These are phyloP conservation scores for Mortierella sp. DNA, from an alignment of 371 early-diverging fungal genomes.

Conservation along the genomic window DNA sequence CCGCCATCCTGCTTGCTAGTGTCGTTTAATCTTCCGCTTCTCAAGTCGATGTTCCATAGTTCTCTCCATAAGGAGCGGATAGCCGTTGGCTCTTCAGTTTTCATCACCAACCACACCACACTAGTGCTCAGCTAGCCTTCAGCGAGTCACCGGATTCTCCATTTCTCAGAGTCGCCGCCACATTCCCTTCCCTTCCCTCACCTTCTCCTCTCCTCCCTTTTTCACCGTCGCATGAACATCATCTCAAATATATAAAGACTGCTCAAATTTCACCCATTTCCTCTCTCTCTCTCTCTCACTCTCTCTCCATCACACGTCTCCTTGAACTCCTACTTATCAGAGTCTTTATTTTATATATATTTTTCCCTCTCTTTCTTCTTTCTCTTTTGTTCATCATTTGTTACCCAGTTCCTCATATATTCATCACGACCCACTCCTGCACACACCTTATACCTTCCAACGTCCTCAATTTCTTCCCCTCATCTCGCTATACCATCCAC, in stretches of 20 bases:
- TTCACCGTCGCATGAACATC: not conserved
- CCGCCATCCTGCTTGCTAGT: not conserved
- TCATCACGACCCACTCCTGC: slow-evolving; percentile 13
- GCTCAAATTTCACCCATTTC: not conserved
- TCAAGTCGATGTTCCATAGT: not conserved
- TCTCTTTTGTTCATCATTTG: not conserved
- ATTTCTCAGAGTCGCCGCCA: not conserved
- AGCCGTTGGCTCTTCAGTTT: not conserved
- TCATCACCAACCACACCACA: not conserved
- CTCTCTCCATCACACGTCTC: not conserved
- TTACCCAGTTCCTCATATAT: not conserved
- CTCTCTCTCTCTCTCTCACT: not conserved
- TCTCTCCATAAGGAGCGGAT: not conserved
- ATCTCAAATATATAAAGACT: not conserved
- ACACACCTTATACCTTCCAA: not conserved
- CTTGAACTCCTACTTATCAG: not conserved
- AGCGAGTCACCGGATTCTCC: not conserved
- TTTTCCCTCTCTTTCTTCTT: not conserved
- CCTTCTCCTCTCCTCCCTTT: not conserved
- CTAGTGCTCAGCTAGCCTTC: not conserved
- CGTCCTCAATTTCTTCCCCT: not conserved
- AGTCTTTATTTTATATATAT: not conserved
- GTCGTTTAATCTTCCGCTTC: not conserved
- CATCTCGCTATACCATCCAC: not conserved
- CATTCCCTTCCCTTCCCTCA: not conserved